Percentiles rank a stretch among this genome's conserved stretches.
Conservation (phyloP, 495 filamentous ascomycete genomes). For the Penicillium steckii region DNA sequence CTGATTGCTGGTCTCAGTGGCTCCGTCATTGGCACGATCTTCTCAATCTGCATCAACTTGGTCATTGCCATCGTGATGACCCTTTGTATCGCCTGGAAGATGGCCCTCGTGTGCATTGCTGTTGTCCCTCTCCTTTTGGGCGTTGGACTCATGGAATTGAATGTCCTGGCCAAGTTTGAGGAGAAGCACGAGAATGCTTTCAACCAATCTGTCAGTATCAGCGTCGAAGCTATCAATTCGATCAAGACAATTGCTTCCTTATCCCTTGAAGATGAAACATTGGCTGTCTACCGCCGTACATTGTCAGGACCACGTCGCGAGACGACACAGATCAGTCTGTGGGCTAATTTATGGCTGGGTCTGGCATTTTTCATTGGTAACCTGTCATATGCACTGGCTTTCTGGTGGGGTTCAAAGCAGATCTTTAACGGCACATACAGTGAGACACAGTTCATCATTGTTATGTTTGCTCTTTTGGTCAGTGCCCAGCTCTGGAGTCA, state of each 20-base stretch:
- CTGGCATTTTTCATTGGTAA: conserved; percentile 52
- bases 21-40: conserved; percentile 43
- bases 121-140: conserved; percentile 43
- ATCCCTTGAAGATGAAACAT: conserved; percentile 42
- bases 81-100: conserved; percentile 45
- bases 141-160: conserved; percentile 52
- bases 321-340: conserved; percentile 44
- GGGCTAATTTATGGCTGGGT: conserved; percentile 52
- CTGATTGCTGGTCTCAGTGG: conserved; percentile 48
- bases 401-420: conserved; percentile 66
- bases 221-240: conserved; percentile 50
- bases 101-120: conserved; percentile 40
- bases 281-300: conserved; percentile 39
- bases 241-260: conserved; percentile 56
- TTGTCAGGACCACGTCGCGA: conserved; percentile 45
- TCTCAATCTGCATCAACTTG: conserved; percentile 46
- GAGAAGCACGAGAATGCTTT: conserved; percentile 57
- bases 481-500: conserved; percentile 62
- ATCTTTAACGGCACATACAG: conserved; percentile 57
- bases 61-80: conserved; percentile 42
- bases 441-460: conserved; percentile 62
- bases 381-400: conserved; percentile 61
- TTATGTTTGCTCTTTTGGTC: conserved; percentile 43
- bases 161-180: conserved; percentile 53
- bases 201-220: conserved; percentile 48